Conservation (phyloP, 1,284 basidiomycete genomes). For the Polyporus tsugae region DNA sequence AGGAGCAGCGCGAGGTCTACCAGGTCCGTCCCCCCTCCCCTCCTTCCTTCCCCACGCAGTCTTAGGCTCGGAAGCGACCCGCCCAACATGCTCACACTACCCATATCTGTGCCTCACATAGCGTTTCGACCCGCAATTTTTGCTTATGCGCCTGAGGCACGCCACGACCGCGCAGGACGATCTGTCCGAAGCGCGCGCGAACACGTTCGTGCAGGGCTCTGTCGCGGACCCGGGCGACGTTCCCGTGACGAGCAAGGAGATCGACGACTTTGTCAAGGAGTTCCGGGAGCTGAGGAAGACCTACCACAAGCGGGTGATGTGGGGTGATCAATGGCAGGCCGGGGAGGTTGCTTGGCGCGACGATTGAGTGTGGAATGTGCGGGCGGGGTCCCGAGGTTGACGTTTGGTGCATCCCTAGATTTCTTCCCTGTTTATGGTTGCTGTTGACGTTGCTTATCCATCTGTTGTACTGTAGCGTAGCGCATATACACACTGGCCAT, state of each 20-base stretch:
- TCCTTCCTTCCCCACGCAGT: neutral
- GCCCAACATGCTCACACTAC: constrained; percentile 12
- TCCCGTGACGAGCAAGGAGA: constrained; percentile 58
- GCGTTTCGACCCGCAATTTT: constrained; percentile 87
- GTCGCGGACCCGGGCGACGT: constrained; percentile 43
- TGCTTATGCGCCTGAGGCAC: constrained; percentile 86
- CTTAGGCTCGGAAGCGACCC: neutral
- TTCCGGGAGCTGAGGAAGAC: constrained; percentile 87
- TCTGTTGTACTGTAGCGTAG: constrained; percentile 31
- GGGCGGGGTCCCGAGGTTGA: too few species aligned
- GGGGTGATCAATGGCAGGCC: constrained; percentile 85
- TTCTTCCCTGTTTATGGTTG: neutral
- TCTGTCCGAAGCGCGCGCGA: constrained; percentile 82
- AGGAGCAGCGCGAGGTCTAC: constrained; percentile 87
- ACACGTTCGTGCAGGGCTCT: constrained; percentile 76
- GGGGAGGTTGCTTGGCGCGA: constrained; percentile 83
- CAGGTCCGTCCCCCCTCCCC: constrained; percentile 61
- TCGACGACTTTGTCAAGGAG: constrained; percentile 88
- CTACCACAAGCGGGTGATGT: constrained; percentile 91
- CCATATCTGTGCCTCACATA: constrained; percentile 41
- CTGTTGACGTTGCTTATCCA: constrained; percentile 14
- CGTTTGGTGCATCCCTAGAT: constrained; percentile 13
- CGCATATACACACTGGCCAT: constrained; percentile 12
- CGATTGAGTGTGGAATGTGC: constrained; percentile 23
- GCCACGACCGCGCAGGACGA: constrained; percentile 91